These are phyloP conservation scores for Plantago elongata DNA, from an alignment of 257 asterid genomes.

Conservation along the genomic window DNA sequence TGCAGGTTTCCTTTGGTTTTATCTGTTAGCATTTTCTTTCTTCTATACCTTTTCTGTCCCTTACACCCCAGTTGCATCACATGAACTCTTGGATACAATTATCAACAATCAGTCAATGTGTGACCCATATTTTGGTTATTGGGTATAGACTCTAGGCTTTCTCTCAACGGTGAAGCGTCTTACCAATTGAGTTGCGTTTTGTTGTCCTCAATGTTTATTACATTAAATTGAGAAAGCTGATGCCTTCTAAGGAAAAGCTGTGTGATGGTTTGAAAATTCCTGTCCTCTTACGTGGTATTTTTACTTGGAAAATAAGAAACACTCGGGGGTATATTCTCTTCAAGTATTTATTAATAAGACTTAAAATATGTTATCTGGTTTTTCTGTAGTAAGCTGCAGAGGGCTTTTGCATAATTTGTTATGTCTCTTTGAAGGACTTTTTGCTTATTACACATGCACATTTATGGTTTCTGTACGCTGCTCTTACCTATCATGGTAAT, in stretches of 20 bases:
- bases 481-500: no score
- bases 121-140: no score
- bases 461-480: no score
- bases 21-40: background rate
- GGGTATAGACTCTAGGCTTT: no score
- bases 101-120: no score
- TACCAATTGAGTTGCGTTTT: no score
- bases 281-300: background rate
- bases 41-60: conserved; percentile 5
- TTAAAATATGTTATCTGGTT: background rate
- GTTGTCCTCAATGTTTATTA: no score
- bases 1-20: background rate
- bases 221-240: no score
- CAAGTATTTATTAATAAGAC: background rate
- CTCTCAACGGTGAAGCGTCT: no score
- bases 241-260: background rate
- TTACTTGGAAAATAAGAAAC: background rate
- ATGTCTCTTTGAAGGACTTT: no score
- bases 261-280: background rate
- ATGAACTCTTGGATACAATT: background rate
- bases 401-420: background rate
- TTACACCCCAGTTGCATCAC: background rate
- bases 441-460: no score
- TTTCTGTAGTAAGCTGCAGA: background rate
- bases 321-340: background rate